Conservation (phyloP, 495 filamentous ascomycete species). For the Cudoniella acicularis region DNA sequence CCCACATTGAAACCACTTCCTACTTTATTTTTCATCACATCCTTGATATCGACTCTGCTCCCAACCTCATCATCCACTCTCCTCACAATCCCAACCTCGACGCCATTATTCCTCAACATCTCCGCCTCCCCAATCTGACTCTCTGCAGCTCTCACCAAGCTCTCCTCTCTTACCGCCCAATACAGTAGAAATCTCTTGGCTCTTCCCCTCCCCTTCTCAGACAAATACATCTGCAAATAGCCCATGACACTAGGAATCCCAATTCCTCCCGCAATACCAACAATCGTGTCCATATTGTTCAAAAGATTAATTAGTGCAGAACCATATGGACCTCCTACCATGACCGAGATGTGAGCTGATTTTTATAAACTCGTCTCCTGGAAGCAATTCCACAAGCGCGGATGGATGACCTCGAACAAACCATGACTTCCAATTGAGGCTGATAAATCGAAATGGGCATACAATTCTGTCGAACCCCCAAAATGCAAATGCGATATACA, state of each 20-base stretch:
- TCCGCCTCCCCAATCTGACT: background rate
- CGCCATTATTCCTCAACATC: background rate
- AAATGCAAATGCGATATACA: constrained; percentile 1
- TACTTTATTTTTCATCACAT: background rate
- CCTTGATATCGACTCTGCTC: background rate
- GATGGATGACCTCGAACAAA: background rate
- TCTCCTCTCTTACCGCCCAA: background rate
- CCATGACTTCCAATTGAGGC: background rate
- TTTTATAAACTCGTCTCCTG: background rate
- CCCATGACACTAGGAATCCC: background rate
- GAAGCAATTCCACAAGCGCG: background rate
- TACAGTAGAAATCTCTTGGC: background rate
- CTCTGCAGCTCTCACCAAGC: background rate
- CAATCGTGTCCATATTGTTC: background rate
- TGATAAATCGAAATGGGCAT: background rate
- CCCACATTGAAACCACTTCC: background rate
- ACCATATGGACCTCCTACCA: background rate
- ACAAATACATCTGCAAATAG: background rate
- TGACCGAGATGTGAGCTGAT: background rate
- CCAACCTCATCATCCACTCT: background rate
- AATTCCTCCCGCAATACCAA: background rate
- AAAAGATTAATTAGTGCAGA: background rate
- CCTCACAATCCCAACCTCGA: background rate
- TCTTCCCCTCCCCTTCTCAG: background rate
- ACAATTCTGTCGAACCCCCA: background rate